Evolutionary conservation across 208 protist species (phyloP).

Genomic region (Crithidia mellificae): DNA sequence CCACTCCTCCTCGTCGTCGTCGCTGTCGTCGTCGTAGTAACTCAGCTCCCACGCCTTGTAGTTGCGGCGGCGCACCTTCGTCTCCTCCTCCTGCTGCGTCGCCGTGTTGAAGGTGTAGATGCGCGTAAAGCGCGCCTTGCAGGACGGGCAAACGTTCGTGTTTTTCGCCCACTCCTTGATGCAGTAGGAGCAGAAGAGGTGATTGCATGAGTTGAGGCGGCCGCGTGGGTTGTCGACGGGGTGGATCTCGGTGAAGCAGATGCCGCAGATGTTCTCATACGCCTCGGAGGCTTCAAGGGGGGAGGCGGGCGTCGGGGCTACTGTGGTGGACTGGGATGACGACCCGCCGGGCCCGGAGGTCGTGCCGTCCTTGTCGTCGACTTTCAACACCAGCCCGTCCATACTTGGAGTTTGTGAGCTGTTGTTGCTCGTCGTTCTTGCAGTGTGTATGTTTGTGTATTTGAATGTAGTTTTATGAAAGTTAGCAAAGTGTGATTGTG

Average conservation of each 20-base stretch:
- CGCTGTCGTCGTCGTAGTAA: slow-evolving; percentile 43
- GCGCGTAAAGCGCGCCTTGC: slow-evolving; percentile 86
- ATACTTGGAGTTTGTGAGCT: background rate
- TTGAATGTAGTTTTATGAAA: no score
- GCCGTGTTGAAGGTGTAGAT: slow-evolving; percentile 44
- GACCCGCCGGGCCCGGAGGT: background rate
- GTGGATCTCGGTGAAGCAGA: slow-evolving; percentile 82
- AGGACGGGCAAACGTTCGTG: slow-evolving; percentile 86
- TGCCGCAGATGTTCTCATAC: slow-evolving; percentile 69
- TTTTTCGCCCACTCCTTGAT: slow-evolving; percentile 82
- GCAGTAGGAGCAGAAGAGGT: slow-evolving; percentile 84
- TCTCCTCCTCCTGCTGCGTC: slow-evolving; percentile 47
- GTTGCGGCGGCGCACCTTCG: slow-evolving; percentile 82
- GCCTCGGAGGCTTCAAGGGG: background rate
- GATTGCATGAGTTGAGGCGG: slow-evolving; percentile 82
- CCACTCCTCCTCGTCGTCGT: slow-evolving; percentile 23
- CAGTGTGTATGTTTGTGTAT: no score
- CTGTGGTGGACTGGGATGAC: background rate
- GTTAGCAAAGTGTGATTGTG: no score
- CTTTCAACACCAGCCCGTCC: background rate
- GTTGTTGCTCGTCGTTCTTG: no score
- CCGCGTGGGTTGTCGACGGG: slow-evolving; percentile 74
- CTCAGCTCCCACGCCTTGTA: slow-evolving; percentile 53
- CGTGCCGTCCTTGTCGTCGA: background rate
- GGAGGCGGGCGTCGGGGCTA: background rate